Conservation (phyloP, 1,284 basidiomycete genomes). For the Xanthoconium separans region DNA sequence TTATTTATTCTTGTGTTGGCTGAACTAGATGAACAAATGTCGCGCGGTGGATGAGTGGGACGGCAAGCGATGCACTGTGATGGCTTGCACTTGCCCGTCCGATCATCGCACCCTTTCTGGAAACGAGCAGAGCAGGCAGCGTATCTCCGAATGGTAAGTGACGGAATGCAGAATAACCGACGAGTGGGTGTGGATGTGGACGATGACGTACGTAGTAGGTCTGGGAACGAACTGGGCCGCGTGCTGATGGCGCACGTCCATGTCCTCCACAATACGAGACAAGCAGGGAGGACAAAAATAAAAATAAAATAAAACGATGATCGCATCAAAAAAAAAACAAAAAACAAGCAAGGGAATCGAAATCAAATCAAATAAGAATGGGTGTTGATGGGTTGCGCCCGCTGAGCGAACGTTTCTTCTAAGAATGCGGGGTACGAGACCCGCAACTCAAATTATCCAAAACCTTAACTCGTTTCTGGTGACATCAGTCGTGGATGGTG, state of each 20-base stretch:
- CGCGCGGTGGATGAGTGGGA: background rate
- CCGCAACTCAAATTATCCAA: conserved; percentile 24
- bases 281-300: too few species aligned
- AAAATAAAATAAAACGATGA: too few species aligned
- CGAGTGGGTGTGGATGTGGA: background rate
- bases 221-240: conserved; percentile 1
- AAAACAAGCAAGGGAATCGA: too few species aligned
- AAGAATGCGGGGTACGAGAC: conserved; percentile 13
- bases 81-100: background rate
- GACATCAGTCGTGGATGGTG: background rate
- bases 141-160: conserved; percentile 12
- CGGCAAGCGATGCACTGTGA: background rate
- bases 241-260: too few species aligned
- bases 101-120: background rate
- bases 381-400: background rate
- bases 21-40: conserved; percentile 1
- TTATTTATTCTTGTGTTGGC: conserved; percentile 6
- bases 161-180: background rate
- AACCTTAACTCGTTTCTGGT: conserved; percentile 21
- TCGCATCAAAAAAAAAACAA: too few species aligned
- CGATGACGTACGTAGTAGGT: conserved; percentile 9
- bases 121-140: background rate
- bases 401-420: conserved; percentile 1
- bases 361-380: background rate
- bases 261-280: too few species aligned